Percentiles rank a stretch among this genome's conserved stretches.
Evolutionary conservation across 75 land plant species (phyloP).

Genomic region (Cunninghamia lanceolata): DNA sequence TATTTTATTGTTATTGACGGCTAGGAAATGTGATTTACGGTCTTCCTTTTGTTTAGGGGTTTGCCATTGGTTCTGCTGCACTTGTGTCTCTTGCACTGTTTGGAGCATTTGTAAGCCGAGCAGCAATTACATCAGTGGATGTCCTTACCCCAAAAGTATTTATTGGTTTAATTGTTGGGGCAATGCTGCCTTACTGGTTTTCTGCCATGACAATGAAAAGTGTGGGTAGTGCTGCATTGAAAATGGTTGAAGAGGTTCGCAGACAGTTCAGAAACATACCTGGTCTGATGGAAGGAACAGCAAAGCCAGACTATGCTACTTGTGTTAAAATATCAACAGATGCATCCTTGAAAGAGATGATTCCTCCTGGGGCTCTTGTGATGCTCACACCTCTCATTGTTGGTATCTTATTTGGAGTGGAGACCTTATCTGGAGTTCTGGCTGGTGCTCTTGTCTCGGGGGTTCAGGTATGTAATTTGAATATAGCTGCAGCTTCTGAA

Average conservation of each 20-base stretch:
- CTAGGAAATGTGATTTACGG: background rate
- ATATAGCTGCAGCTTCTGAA: background rate
- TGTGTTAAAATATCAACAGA: slow-evolving; percentile 81
- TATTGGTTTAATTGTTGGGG: slow-evolving; percentile 54
- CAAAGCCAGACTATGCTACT: slow-evolving; percentile 73
- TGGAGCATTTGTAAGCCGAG: slow-evolving; percentile 64
- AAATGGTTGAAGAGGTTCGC: slow-evolving; percentile 85
- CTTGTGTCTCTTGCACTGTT: slow-evolving; percentile 67
- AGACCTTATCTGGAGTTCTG: slow-evolving; percentile 66
- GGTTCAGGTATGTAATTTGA: slow-evolving; percentile 42
- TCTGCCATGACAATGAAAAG: slow-evolving; percentile 71
- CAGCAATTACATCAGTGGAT: slow-evolving; percentile 45
- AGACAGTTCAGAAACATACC: slow-evolving; percentile 74
- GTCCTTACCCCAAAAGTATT: slow-evolving; percentile 50
- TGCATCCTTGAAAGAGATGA: slow-evolving; percentile 81
- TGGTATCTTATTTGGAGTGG: slow-evolving; percentile 64
- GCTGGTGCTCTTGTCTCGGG: slow-evolving; percentile 81
- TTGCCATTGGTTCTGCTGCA: slow-evolving; percentile 53
- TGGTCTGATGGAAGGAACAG: slow-evolving; percentile 71
- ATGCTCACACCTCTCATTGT: slow-evolving; percentile 80
- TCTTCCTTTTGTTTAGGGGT: slow-evolving; percentile 19
- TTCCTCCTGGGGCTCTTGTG: slow-evolving; percentile 78
- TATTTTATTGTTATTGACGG: background rate
- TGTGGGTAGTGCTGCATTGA: slow-evolving; percentile 74
- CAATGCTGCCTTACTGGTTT: slow-evolving; percentile 66